Evolutionary conservation across 768 basidiomycete species (phyloP).

Genomic region (Tricholoma sp.): DNA sequence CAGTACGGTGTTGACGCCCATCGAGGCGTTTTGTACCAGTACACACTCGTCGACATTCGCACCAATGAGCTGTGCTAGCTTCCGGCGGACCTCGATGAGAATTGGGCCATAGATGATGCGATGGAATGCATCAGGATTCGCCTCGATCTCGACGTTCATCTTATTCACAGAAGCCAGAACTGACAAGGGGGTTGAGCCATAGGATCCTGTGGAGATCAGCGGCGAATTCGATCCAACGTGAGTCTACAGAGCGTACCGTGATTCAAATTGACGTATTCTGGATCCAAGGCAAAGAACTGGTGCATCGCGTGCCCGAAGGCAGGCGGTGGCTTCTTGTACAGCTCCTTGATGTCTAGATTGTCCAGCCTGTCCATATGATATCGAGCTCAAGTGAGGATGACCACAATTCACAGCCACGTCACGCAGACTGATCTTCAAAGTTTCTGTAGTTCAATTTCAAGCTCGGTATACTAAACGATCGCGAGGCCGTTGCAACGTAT

Average conservation of each 20-base stretch:
- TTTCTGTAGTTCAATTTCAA: too few relatives aligned
- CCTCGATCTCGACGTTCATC: slow-evolving; percentile 33
- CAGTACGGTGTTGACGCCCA: slow-evolving; percentile 56
- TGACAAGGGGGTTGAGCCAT: slow-evolving; percentile 43
- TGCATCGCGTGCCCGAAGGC: slow-evolving; percentile 53
- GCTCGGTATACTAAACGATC: too few relatives aligned
- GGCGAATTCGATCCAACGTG: slow-evolving; percentile 7
- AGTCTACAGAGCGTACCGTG: slow-evolving; percentile 39
- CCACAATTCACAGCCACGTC: neutral
- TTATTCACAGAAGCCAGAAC: slow-evolving; percentile 36
- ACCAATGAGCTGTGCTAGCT: slow-evolving; percentile 47
- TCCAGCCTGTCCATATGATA: slow-evolving; percentile 2
- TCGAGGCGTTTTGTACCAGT: slow-evolving; percentile 49
- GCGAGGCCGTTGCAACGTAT: too few relatives aligned
- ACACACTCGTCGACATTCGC: slow-evolving; percentile 41
- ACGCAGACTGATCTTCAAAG: too few relatives aligned
- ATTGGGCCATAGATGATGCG: slow-evolving; percentile 24
- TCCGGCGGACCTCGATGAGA: slow-evolving; percentile 32
- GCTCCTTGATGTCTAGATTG: slow-evolving; percentile 2
- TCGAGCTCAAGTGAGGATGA: neutral
- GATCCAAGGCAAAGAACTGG: slow-evolving; percentile 51
- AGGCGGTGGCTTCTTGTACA: slow-evolving; percentile 25
- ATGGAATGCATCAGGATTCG: slow-evolving; percentile 48
- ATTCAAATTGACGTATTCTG: slow-evolving; percentile 61
- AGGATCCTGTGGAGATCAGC: slow-evolving; percentile 34